phyloP scores from a whole-genome alignment of 2,329 filamentous ascomycete species.

The Ceratocystis diversiconidia region DNA sequence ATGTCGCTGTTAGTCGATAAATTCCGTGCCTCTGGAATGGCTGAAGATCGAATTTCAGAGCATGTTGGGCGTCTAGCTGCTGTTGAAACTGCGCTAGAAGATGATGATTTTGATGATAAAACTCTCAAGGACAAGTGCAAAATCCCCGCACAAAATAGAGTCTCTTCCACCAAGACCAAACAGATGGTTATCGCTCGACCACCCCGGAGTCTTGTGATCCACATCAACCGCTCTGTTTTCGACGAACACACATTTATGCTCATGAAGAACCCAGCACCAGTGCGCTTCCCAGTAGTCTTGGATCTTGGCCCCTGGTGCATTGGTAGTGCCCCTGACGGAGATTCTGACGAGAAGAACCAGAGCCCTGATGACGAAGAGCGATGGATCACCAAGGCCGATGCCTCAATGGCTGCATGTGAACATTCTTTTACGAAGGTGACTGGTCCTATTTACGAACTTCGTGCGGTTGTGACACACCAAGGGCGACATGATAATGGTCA shows the following conservation, averaged over 20 bases:
- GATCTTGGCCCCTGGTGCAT: conserved; percentile 78
- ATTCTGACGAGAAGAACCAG: neutral
- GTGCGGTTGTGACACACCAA: conserved; percentile 76
- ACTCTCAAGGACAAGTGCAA: conserved; percentile 50
- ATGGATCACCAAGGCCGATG: conserved; percentile 54
- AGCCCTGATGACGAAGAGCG: conserved; percentile 37
- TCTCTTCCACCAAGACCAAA: conserved; percentile 71
- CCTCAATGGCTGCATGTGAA: conserved; percentile 58
- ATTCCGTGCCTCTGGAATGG: conserved; percentile 20
- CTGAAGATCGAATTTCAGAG: conserved; percentile 38
- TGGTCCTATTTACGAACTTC: conserved; percentile 57
- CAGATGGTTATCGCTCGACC: conserved; percentile 75
- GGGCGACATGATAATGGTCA: conserved; percentile 91
- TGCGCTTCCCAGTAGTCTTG: conserved; percentile 60
- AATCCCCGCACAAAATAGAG: conserved; percentile 51
- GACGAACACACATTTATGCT: conserved; percentile 67
- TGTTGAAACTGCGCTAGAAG: conserved; percentile 57
- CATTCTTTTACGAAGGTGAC: conserved; percentile 35
- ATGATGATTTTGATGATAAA: conserved; percentile 65
- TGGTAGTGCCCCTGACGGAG: conserved; percentile 35
- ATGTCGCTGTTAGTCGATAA: conserved; percentile 32
- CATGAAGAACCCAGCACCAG: conserved; percentile 68
- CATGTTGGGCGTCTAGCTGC: conserved; percentile 44
- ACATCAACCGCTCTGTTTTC: conserved; percentile 85
- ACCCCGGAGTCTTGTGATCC: conserved; percentile 66